A percentile compares a stretch with the other conserved stretches of the same genome.
Conservation (phyloP, 805 yeast species). For the Ascoidea tarda region DNA sequence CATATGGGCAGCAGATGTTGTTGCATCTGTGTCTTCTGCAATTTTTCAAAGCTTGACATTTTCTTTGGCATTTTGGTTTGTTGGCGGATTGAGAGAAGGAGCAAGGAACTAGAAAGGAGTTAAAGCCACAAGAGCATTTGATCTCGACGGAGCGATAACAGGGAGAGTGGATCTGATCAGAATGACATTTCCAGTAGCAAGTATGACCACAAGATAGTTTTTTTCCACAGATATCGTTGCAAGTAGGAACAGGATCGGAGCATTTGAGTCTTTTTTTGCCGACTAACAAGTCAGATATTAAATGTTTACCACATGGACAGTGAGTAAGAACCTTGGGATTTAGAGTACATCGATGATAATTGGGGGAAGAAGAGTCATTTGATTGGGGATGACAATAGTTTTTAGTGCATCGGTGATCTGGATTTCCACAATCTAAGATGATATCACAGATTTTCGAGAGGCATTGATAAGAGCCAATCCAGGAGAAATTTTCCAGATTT, state of each 20-base stretch:
- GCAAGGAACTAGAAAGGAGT: constrained; percentile 51
- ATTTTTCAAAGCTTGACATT: constrained; percentile 60
- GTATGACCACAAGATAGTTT: constrained; percentile 53
- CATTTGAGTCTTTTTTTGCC: constrained; percentile 37
- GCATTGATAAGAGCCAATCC: constrained; percentile 43
- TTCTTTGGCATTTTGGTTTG: constrained; percentile 48
- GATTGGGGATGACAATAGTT: constrained; percentile 38
- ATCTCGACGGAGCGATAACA: constrained; percentile 40
- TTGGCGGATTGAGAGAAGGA: constrained; percentile 33
- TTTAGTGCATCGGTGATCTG: constrained; percentile 30
- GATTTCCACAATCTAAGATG: constrained; percentile 46
- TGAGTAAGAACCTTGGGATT: constrained; percentile 44
- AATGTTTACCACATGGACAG: constrained; percentile 72
- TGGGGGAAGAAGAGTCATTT: constrained; percentile 16
- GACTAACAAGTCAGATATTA: constrained; percentile 22
- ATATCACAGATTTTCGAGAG: constrained; percentile 24
- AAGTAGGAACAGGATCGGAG: constrained; percentile 68
- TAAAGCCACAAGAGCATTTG: constrained; percentile 50
- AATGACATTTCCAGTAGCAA: constrained; percentile 63
- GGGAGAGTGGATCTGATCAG: constrained; percentile 55
- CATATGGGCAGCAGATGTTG: constrained; percentile 55
- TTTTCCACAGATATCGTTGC: constrained; percentile 54
- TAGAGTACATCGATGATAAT: constrained; percentile 37
- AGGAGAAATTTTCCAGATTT: constrained; percentile 11
- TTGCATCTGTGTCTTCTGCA: constrained; percentile 75